These are phyloP conservation scores for Auricularia sp. DNA, from an alignment of 768 basidiomycete species.

Conservation along the genomic window DNA sequence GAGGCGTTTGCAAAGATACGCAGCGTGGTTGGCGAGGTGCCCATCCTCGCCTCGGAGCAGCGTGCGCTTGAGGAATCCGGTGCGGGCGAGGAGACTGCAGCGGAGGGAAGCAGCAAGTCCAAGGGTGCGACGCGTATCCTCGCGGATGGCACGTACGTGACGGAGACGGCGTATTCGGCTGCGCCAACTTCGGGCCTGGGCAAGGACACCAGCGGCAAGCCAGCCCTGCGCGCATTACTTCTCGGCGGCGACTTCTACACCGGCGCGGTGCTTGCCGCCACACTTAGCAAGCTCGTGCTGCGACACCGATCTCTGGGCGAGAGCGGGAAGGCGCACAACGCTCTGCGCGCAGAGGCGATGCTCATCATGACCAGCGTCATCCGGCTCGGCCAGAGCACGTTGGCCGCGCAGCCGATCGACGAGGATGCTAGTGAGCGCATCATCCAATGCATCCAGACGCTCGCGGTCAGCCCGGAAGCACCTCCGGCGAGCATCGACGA, in stretches of 20 bases:
- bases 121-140: constrained; percentile 65
- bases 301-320: constrained; percentile 46
- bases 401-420: constrained; percentile 89
- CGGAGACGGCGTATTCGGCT: constrained; percentile 79
- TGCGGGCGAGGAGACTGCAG: constrained; percentile 35
- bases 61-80: constrained; percentile 65
- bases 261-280: constrained; percentile 77
- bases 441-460: constrained; percentile 88
- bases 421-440: constrained; percentile 96
- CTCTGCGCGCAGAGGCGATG: constrained; percentile 90
- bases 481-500: constrained; percentile 42
- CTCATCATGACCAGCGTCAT: constrained; percentile 96
- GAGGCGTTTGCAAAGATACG: constrained; percentile 68
- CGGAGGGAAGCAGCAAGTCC: constrained; percentile 38
- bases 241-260: constrained; percentile 98
- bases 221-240: constrained; percentile 82
- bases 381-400: constrained; percentile 95
- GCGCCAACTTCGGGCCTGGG: constrained; percentile 29
- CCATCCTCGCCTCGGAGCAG: constrained; percentile 88
- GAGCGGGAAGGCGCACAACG: constrained; percentile 54
- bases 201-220: constrained; percentile 45
- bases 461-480: constrained; percentile 53
- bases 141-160: constrained; percentile 96
- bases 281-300: constrained; percentile 85
- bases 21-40: constrained; percentile 90